Evolutionary conservation across 306 rosid species (phyloP), one percentile per base, ranked within the genome.

Genomic region (Prunus campanulata): DNA sequence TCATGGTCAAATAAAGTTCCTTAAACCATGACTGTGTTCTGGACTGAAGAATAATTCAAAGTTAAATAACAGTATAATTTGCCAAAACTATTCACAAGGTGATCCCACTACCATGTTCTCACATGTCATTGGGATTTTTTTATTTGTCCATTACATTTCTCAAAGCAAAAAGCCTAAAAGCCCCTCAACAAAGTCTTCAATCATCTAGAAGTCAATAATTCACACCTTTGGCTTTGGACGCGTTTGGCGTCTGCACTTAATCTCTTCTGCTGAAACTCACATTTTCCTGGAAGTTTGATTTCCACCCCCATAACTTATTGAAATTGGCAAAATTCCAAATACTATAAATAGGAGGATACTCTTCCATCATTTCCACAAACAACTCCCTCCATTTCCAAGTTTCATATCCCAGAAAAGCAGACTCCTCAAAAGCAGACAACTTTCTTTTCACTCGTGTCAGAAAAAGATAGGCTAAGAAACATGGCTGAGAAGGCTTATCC

Each of bases 141-240:
- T 0, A 6, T 39, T 22, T 59, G 65, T 59, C 32, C 3, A 56
- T 3, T 10, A n/a, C 44, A 8, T 6, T 9, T 4, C 29, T 16
- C 49, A 8, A 15, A 18, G 74, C 16, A 51, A 54, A 52, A 71
- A 8, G 5, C 7, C 11, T 35, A 32, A 18, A 71, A 5, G 49
- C 11, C 54, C 64, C 63, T 71, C 30, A n/a, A 0, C 30, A 20
- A 66, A 44, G 71, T 66, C 71, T 18, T 54, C 44, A 3, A 70
- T 70, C 62, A 18, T 70, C 74, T 51, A 70, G 47, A 70, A 70
- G 74, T 50, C 74, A 70, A 39, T 39, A 39, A 39, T 39, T 39
- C 44, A 6, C 44, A 39, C 44, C 44, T 39, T 7, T 39, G 44
- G 44, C 44, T 9, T 27, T 20, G 57, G 57, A 18, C 75, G 22